Evolutionary conservation across 164 flowering plant species (phyloP).

Genomic region (Macadamia integrifolia): DNA sequence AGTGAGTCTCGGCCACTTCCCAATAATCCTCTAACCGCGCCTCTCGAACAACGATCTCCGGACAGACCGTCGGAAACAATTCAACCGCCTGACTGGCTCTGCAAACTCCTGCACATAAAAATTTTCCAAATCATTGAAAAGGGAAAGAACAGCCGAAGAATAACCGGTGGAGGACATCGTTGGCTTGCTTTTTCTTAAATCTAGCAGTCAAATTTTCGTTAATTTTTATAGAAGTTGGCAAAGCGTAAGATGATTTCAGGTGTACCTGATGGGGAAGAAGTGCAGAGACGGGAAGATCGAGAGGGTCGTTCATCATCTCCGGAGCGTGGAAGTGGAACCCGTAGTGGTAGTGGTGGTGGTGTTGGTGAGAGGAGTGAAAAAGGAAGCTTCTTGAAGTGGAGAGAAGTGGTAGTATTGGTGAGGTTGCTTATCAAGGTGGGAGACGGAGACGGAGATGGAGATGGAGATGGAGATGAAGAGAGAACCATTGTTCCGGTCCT

Average conservation of each 20-base stretch:
- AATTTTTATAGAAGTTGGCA: too few relatives aligned
- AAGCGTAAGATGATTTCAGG: too few relatives aligned
- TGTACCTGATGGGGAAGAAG: constrained; percentile 11
- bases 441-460: constrained; percentile 2
- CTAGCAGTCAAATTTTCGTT: too few relatives aligned
- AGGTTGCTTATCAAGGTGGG: not conserved
- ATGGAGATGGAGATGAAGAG: constrained; percentile 10
- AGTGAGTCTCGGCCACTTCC: constrained; percentile 99
- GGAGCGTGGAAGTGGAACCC: not conserved
- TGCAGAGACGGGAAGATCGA: constrained; percentile 7
- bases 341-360: too few relatives aligned
- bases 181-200: not conserved
- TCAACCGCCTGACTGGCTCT: constrained; percentile 23
- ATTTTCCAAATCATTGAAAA: too few relatives aligned
- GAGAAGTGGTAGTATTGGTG: not conserved
- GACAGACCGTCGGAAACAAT: constrained; percentile 62
- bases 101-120: constrained; percentile 39
- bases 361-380: not conserved
- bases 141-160: too few relatives aligned
- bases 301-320: constrained; percentile 4
- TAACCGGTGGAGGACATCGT: too few relatives aligned
- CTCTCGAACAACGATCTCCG: constrained; percentile 84
- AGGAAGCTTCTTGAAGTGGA: constrained; percentile 2
- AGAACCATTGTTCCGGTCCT: constrained; percentile 12
- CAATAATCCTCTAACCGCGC: constrained; percentile 96